These are phyloP conservation scores for Dactylella cylindrospora DNA, from an alignment of 2,329 filamentous ascomycete genomes.

Conservation along the genomic window DNA sequence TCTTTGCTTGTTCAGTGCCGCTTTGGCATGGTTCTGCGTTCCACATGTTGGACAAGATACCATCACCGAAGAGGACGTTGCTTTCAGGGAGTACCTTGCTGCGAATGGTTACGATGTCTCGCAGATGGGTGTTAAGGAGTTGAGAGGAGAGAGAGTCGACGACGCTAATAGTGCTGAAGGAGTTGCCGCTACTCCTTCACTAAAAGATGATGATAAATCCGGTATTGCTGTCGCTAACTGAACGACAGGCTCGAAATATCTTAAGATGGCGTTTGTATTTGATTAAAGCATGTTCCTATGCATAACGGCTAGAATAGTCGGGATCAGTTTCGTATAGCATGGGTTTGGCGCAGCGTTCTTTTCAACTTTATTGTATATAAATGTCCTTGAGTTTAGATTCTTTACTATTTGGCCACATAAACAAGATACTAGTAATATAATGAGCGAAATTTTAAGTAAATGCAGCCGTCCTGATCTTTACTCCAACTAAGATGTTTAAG, in stretches of 20 bases:
- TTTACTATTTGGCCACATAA: too few relatives aligned
- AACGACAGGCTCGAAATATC: too few relatives aligned
- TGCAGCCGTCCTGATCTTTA: too few relatives aligned
- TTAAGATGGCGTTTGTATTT: too few relatives aligned
- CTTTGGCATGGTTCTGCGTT: constrained; percentile 66
- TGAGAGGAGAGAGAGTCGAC: constrained; percentile 29
- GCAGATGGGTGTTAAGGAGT: constrained; percentile 55
- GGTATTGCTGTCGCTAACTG: too few relatives aligned
- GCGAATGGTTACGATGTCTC: constrained; percentile 73
- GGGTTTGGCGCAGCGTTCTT: too few relatives aligned
- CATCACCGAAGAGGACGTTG: constrained; percentile 73
- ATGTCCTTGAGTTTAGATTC: too few relatives aligned
- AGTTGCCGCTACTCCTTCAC: background rate
- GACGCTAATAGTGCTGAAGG: constrained; percentile 34
- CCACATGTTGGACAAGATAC: constrained; percentile 83
- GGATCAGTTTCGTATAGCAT: too few relatives aligned
- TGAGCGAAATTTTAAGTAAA: constrained; percentile 31
- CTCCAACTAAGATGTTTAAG: background rate
- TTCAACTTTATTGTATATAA: background rate
- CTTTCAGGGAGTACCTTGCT: constrained; percentile 73
- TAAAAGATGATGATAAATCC: constrained; percentile 34
- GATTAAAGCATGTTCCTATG: too few relatives aligned
- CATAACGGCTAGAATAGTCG: too few relatives aligned
- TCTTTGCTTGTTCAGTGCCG: constrained; percentile 73
- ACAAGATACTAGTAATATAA: too few relatives aligned